A percentile compares a stretch with the other conserved stretches of the same genome.
Evolutionary conservation across 2,329 filamentous ascomycete genomes (phyloP).

Genomic region (Arthrobotrys sphaeroides): DNA sequence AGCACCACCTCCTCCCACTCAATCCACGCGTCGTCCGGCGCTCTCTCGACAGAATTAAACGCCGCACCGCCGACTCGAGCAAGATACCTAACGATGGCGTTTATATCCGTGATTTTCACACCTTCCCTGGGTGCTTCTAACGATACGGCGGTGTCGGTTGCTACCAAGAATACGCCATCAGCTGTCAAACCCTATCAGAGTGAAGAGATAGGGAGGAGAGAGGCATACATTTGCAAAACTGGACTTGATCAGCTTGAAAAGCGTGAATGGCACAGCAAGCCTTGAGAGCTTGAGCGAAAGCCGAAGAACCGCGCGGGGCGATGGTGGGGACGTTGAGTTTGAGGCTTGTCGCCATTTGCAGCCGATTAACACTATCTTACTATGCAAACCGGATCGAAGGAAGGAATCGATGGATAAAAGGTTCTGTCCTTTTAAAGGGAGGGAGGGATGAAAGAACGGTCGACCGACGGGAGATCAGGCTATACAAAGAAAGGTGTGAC

Average conservation of each 20-base stretch:
- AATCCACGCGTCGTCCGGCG: conserved; percentile 57
- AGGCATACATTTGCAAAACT: conserved; percentile 57
- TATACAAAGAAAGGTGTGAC: no score
- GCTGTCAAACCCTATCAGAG: not conserved
- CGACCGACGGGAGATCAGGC: not conserved
- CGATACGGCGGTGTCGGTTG: conserved; percentile 53
- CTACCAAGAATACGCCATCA: conserved; percentile 7
- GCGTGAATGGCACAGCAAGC: conserved; percentile 57
- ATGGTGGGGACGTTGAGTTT: conserved; percentile 58
- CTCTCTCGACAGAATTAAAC: conserved; percentile 53
- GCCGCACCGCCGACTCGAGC: conserved; percentile 55
- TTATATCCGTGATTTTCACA: conserved; percentile 56
- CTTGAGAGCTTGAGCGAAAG: conserved; percentile 57
- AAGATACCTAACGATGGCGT: conserved; percentile 58
- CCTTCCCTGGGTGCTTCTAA: conserved; percentile 57
- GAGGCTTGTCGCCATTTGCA: conserved; percentile 53
- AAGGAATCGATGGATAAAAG: no score
- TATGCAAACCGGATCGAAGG: no score
- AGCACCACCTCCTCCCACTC: conserved; percentile 58
- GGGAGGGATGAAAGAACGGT: not conserved
- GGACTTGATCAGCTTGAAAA: conserved; percentile 56
- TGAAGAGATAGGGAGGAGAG: not conserved
- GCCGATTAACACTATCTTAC: no score
- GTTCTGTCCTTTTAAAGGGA: no score
- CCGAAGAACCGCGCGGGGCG: conserved; percentile 55